phyloP scores from a whole-genome alignment of 164 flowering plant genomes.

The Kalanchoe fedtschenkoi region DNA sequence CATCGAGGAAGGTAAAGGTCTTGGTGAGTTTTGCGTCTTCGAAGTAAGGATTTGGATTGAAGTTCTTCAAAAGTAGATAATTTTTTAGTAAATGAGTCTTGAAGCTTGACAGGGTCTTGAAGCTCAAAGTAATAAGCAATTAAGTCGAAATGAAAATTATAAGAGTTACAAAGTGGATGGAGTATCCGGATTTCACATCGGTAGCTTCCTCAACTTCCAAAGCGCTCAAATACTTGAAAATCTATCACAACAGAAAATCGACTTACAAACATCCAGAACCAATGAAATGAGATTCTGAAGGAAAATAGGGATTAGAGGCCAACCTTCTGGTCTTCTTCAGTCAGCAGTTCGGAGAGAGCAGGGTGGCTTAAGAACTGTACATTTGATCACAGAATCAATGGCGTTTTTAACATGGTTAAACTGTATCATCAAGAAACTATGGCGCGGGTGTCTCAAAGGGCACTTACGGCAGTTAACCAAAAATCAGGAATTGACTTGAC shows the following conservation, averaged over 20 bases:
- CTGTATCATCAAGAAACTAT: background rate
- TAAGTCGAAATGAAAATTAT: conserved; percentile 17
- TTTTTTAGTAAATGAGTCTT: background rate
- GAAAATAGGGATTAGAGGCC: conserved; percentile 1
- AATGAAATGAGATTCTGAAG: no score
- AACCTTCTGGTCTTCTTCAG: conserved; percentile 85
- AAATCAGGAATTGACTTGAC: conserved; percentile 80
- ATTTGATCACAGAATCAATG: background rate
- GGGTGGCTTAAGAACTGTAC: conserved; percentile 87
- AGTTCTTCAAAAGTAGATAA: conserved; percentile 25
- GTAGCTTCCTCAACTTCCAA: conserved; percentile 76
- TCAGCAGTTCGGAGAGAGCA: conserved; percentile 57
- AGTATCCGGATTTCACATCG: conserved; percentile 77
- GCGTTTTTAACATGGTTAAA: background rate
- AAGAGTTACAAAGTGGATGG: conserved; percentile 77
- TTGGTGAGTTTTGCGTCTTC: conserved; percentile 56
- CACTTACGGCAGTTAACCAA: conserved; percentile 90
- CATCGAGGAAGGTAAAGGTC: conserved; percentile 49
- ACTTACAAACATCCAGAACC: background rate
- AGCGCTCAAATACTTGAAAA: conserved; percentile 59
- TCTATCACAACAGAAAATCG: conserved; percentile 21
- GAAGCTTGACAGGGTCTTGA: background rate
- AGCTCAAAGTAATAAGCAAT: background rate
- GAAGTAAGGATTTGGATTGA: conserved; percentile 56
- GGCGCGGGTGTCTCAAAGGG: background rate